Conservation (phyloP, 176 grass and related monocot species). For the Rhynchospora tenuis region DNA sequence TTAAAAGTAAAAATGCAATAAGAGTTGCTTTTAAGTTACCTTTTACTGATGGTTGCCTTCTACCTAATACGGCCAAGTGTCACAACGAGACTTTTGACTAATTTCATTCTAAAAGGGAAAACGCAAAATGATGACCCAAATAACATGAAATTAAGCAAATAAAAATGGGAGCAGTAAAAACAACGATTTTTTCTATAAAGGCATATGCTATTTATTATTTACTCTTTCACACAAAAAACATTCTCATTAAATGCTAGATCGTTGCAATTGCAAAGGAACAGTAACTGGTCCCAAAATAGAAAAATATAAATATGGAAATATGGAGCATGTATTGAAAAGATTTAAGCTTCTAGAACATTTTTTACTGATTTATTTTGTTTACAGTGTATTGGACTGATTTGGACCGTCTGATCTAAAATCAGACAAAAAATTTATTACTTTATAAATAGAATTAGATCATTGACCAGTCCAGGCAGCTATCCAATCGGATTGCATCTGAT, state of each 20-base stretch:
- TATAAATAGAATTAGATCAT: no score
- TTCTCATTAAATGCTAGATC: background rate
- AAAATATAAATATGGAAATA: background rate
- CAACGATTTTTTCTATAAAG: background rate
- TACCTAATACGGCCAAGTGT: background rate
- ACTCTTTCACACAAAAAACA: background rate
- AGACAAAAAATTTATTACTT: no score
- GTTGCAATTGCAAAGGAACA: constrained; percentile 1
- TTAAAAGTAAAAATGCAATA: background rate
- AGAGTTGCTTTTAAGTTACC: background rate
- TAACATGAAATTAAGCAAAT: background rate
- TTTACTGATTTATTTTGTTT: no score
- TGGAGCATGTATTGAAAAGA: background rate
- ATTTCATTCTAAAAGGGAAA: background rate
- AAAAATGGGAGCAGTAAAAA: background rate
- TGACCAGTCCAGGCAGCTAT: no score
- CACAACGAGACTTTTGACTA: background rate
- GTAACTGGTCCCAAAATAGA: background rate
- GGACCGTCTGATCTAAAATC: background rate
- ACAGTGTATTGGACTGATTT: background rate
- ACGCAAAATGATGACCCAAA: background rate
- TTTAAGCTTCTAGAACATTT: background rate
- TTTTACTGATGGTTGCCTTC: background rate
- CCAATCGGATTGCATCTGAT: no score
- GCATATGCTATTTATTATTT: background rate